Base-by-base conservation (phyloP, 257 asterid species). In the Ballota nigra region DNA sequence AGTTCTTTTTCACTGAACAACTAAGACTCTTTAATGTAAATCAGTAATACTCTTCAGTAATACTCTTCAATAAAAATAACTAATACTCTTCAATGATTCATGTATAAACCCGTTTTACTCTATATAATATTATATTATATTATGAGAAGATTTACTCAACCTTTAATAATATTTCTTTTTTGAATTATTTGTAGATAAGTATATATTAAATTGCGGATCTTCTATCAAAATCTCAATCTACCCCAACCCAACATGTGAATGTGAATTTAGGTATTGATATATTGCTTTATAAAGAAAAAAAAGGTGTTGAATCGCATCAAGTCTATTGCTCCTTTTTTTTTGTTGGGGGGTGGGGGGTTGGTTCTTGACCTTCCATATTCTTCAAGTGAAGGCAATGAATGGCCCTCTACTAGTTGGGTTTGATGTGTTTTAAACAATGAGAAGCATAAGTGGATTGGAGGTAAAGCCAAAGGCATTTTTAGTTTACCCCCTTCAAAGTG, bases 371-470 rank as follows among this genome's bases (percentile, higher is more conserved):
- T 38, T 52, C 24, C 78, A 68, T 70, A 29, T 79, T 60, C 64
- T 71, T 71, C 2, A 75, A 71, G 73, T 55, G 65, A 71, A 66
- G 75, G 71, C 58, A 70, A 70, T 57, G 68, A 40, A 71, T 70
- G 83, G 57, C 69, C 73, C 63, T 53, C 61, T 43, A 63, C 19
- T 26, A 65, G 26, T 38, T 66, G 68, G 22, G 49, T 45, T 56
- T 70, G 18, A 53, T 12, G 51, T 6, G 70, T 61, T 53, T 63
- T 56, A 41, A 58, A 67, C 38, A 64, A 38, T 49, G 22, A 29
- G 77, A 69, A 63, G 29, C 79, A 73, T 72, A 63, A 73, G 84
- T 72, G 76, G 66, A 55, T 63, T 80, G 76, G 63, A 56, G 63
- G 56, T 20, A 76, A 80, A 72, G 74, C 68, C 68, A 66, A 73